Conservation (phyloP, 805 yeast species). For the Saccharomycopsis sp. region DNA sequence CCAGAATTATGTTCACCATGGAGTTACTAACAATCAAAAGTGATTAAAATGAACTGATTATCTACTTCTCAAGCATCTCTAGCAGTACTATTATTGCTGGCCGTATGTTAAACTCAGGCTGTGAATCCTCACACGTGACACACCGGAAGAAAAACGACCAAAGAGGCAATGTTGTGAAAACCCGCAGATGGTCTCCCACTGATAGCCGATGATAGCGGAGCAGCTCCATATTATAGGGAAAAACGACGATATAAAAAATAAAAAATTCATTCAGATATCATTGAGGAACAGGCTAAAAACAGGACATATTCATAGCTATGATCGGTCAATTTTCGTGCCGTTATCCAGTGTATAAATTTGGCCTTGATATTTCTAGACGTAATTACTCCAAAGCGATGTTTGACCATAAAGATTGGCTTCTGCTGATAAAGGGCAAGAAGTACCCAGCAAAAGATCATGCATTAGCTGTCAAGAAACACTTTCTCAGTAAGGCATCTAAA, state of each 20-base stretch:
- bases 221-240: too few species aligned
- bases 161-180: neutral
- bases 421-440: conserved; percentile 29
- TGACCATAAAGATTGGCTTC: conserved; percentile 6
- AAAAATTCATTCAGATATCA: too few species aligned
- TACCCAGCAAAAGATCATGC: conserved; percentile 87
- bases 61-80: too few species aligned
- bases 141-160: neutral
- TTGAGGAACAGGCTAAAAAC: too few species aligned
- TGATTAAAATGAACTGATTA: too few species aligned
- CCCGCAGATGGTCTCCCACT: neutral
- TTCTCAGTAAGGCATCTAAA: conserved; percentile 24
- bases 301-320: too few species aligned
- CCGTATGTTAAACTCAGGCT: too few species aligned
- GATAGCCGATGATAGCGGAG: too few species aligned
- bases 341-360: neutral
- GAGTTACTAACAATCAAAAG: too few species aligned
- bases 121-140: neutral
- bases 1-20: too few species aligned
- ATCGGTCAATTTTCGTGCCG: neutral
- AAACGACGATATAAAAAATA: too few species aligned
- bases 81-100: too few species aligned
- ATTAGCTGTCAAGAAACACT: conserved; percentile 40
- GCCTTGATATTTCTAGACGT: neutral
- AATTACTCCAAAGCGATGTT: neutral